These are phyloP conservation scores for Boletus reticuloceps DNA, from an alignment of 768 basidiomycete species.

Conservation along the genomic window DNA sequence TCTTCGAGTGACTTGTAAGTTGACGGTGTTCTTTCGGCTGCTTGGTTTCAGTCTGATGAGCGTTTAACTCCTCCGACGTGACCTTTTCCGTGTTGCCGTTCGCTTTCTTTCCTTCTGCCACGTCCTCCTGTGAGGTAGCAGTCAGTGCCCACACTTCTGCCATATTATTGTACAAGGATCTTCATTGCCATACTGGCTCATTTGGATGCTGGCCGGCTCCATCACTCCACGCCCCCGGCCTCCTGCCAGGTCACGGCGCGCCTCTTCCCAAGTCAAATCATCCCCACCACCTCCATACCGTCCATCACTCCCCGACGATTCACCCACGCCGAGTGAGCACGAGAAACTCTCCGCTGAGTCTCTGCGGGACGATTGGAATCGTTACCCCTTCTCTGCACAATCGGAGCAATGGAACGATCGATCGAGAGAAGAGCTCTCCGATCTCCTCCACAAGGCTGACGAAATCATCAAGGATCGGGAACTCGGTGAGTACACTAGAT, in stretches of 20 bases:
- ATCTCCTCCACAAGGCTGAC: constrained; percentile 69
- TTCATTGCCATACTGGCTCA: constrained; percentile 30
- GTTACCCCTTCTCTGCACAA: constrained; percentile 26
- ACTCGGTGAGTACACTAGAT: constrained; percentile 48
- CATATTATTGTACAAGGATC: constrained; percentile 1
- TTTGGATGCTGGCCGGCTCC: constrained; percentile 37
- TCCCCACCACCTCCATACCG: constrained; percentile 61
- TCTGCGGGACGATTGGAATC: constrained; percentile 9
- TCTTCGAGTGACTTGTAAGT: background rate
- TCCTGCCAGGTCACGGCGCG: constrained; percentile 63
- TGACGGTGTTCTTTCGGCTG: background rate
- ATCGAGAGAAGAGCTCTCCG: constrained; percentile 72
- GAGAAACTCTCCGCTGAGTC: constrained; percentile 34
- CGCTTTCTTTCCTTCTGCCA: constrained; percentile 6
- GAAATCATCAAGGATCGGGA: constrained; percentile 75
- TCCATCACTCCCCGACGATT: constrained; percentile 32
- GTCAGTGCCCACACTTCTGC: background rate
- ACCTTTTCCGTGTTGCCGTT: background rate
- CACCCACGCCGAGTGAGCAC: constrained; percentile 29
- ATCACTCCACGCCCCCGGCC: constrained; percentile 62
- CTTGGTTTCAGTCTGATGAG: constrained; percentile 23
- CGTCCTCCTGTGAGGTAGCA: background rate
- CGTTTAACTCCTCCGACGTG: constrained; percentile 6
- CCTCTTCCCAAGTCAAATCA: constrained; percentile 35
- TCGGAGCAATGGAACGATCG: constrained; percentile 56